These are phyloP conservation scores for Nidularia pulvinata DNA, from an alignment of 768 basidiomycete species.

Conservation along the genomic window DNA sequence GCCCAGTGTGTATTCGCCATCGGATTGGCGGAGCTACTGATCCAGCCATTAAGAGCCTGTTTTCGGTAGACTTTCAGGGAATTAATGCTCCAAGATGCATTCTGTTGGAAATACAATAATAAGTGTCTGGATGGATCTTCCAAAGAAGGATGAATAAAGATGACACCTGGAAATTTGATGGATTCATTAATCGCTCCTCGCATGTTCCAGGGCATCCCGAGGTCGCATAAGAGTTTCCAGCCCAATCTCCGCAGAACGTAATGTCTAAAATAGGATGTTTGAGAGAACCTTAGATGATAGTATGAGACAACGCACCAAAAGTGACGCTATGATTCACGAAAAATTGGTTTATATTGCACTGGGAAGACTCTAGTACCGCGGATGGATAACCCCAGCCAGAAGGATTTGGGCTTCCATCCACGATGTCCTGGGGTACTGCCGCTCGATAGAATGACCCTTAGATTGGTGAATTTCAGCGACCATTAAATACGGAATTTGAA, in stretches of 20 bases:
- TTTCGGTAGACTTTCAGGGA: slow-evolving; percentile 74
- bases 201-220: slow-evolving; percentile 79
- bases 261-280: neutral
- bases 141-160: slow-evolving; percentile 2
- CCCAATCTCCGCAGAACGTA: slow-evolving; percentile 58
- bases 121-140: neutral
- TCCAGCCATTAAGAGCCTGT: slow-evolving; percentile 38
- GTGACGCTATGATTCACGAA: slow-evolving; percentile 75
- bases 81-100: slow-evolving; percentile 83
- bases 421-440: slow-evolving; percentile 70
- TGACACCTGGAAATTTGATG: slow-evolving; percentile 69
- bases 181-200: slow-evolving; percentile 58
- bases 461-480: neutral
- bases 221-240: slow-evolving; percentile 71
- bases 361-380: slow-evolving; percentile 50
- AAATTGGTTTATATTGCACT: slow-evolving; percentile 56
- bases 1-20: too few species aligned
- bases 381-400: slow-evolving; percentile 69
- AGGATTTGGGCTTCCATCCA: slow-evolving; percentile 60
- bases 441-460: slow-evolving; percentile 84
- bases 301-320: slow-evolving; percentile 54
- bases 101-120: slow-evolving; percentile 35
- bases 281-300: neutral
- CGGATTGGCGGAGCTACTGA: slow-evolving; percentile 15
- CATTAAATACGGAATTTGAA: slow-evolving; percentile 1